Evolutionary conservation across 2,329 filamentous ascomycete genomes (phyloP).

Genomic region (Paecilomyces sp.): DNA sequence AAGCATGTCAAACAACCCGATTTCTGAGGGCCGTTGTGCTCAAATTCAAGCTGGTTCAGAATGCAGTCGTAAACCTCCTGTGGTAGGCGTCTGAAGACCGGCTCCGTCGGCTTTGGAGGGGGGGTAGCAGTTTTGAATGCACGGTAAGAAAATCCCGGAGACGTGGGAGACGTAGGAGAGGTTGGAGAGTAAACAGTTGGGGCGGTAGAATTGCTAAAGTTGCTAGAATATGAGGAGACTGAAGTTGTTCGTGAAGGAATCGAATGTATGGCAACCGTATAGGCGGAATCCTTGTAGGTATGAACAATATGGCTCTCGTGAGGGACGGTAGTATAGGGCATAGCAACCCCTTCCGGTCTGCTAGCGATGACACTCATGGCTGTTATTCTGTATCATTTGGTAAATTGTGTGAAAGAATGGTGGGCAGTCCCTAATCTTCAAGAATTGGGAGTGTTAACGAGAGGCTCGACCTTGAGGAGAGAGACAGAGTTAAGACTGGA

Average conservation of each 20-base stretch:
- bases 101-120: conserved; percentile 23
- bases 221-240: conserved; percentile 30
- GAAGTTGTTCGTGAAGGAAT: conserved; percentile 25
- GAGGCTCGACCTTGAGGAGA: conserved; percentile 4
- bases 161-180: conserved; percentile 19
- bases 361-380: conserved; percentile 35
- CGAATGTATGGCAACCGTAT: conserved; percentile 22
- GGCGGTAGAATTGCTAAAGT: conserved; percentile 28
- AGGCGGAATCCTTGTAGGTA: conserved; percentile 21
- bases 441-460: conserved; percentile 1
- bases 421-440: neutral
- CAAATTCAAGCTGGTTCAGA: conserved; percentile 41
- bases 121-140: conserved; percentile 30
- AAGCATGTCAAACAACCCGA: conserved; percentile 47
- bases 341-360: conserved; percentile 27
- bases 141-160: conserved; percentile 18
- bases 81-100: conserved; percentile 41
- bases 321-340: conserved; percentile 20
- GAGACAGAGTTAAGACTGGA: neutral
- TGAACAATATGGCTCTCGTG: conserved; percentile 16
- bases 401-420: neutral
- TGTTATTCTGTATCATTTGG: conserved; percentile 6
- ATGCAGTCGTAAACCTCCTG: conserved; percentile 50
- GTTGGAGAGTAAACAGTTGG: conserved; percentile 33
- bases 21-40: conserved; percentile 35